Conservation (phyloP, 2,329 filamentous ascomycete species). For the Fusarium coicis region DNA sequence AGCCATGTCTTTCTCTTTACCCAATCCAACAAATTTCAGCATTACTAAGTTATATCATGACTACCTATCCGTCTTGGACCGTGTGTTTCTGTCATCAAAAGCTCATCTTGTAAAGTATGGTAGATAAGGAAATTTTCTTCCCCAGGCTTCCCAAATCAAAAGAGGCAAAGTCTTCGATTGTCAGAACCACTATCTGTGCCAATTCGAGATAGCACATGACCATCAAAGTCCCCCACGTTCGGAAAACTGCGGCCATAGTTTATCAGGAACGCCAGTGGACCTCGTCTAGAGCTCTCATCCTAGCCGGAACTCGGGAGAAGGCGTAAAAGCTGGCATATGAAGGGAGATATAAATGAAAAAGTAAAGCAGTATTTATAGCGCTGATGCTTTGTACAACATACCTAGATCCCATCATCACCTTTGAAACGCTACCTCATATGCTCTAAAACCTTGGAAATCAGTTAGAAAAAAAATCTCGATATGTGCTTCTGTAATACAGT, state of each 20-base stretch:
- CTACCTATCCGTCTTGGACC: background rate
- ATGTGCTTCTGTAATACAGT: background rate
- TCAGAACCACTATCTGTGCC: slow-evolving; percentile 1
- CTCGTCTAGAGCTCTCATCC: slow-evolving; percentile 14
- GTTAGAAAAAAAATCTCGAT: background rate
- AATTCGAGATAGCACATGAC: slow-evolving; percentile 36
- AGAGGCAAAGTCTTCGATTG: slow-evolving; percentile 21
- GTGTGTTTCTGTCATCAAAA: background rate
- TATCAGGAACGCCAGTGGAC: slow-evolving; percentile 16
- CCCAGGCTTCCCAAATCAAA: slow-evolving; percentile 16
- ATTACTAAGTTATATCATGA: background rate
- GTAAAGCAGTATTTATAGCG: background rate
- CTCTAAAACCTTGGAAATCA: background rate
- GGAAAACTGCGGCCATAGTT: slow-evolving; percentile 41
- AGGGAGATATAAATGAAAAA: too few relatives aligned
- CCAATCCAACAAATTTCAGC: slow-evolving; percentile 6
- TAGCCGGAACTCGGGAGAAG: background rate
- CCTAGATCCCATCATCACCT: background rate
- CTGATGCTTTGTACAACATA: background rate
- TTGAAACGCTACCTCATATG: background rate
- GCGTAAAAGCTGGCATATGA: background rate
- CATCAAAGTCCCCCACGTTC: slow-evolving; percentile 34
- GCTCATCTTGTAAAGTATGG: background rate
- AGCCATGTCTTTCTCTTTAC: background rate
- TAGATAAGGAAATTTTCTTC: slow-evolving; percentile 26